Evolutionary conservation across 2,329 filamentous ascomycete genomes (phyloP).

Genomic region (Ascochyta pisi): DNA sequence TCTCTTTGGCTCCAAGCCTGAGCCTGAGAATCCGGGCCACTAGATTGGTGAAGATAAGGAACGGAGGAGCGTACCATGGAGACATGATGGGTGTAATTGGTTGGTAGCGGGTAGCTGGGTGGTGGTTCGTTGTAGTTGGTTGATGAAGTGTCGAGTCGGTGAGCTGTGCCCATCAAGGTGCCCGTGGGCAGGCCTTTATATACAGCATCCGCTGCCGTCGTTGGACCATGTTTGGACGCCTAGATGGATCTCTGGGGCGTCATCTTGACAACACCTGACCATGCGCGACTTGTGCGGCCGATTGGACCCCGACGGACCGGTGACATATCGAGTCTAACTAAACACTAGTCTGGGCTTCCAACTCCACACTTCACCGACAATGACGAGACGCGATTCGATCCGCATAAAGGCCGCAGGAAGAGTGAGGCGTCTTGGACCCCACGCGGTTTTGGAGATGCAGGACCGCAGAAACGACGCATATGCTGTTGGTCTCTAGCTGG

Average conservation of each 20-base stretch:
- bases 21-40: not conserved
- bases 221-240: not conserved
- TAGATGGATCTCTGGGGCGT: not conserved
- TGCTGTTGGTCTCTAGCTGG: not conserved
- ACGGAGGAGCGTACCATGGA: slow-evolving; percentile 29
- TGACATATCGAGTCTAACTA: slow-evolving; percentile 18
- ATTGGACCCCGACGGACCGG: slow-evolving; percentile 10
- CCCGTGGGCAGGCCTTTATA: slow-evolving; percentile 24
- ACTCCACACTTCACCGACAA: slow-evolving; percentile 12
- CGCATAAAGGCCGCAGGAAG: slow-evolving; percentile 10
- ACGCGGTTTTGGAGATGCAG: slow-evolving; percentile 4
- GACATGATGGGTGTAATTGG: slow-evolving; percentile 28
- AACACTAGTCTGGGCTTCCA: not conserved
- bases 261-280: slow-evolving; percentile 11
- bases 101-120: slow-evolving; percentile 13
- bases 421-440: slow-evolving; percentile 13
- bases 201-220: slow-evolving; percentile 8
- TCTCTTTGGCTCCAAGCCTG: not conserved
- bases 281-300: slow-evolving; percentile 19
- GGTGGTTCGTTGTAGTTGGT: slow-evolving; percentile 12
- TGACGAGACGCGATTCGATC: slow-evolving; percentile 5
- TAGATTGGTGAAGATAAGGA: not conserved
- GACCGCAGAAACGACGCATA: not conserved
- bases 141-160: slow-evolving; percentile 11
- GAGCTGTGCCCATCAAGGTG: slow-evolving; percentile 35